These are phyloP conservation scores for Orbilia quercus DNA, from an alignment of 2,329 filamentous ascomycete species.

Conservation along the genomic window DNA sequence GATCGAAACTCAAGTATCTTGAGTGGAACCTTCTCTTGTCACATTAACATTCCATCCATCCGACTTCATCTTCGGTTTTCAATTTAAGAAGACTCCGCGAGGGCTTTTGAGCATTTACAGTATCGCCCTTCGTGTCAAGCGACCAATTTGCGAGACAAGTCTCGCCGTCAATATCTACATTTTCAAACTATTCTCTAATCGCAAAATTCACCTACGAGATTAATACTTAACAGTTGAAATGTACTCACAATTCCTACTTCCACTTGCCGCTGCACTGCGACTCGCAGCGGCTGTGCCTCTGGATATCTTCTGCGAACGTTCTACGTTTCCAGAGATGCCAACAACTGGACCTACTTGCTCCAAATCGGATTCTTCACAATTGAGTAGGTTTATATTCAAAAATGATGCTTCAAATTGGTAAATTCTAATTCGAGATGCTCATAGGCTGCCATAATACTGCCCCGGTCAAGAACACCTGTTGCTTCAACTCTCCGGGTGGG, in stretches of 20 bases:
- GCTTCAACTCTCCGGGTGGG: constrained; percentile 78
- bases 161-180: background rate
- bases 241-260: constrained; percentile 34
- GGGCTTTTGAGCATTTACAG: too few species aligned
- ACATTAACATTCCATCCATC: too few species aligned
- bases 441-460: constrained; percentile 72
- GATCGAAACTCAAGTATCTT: background rate
- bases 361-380: constrained; percentile 30
- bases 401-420: background rate
- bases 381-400: constrained; percentile 28
- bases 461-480: constrained; percentile 74
- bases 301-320: constrained; percentile 36
- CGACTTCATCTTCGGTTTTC: too few species aligned
- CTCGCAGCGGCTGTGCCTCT: constrained; percentile 32
- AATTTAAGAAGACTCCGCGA: too few species aligned
- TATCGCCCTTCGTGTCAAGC: too few species aligned
- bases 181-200: background rate
- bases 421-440: background rate
- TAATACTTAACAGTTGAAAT: constrained; percentile 2
- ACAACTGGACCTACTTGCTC: constrained; percentile 39
- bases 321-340: background rate
- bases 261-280: constrained; percentile 16
- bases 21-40: too few species aligned
- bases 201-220: background rate
- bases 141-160: too few species aligned